A percentile compares a stretch with the other conserved stretches of the same genome.
Conservation (phyloP, 1,284 basidiomycete species). For the Vanrija sp. region DNA sequence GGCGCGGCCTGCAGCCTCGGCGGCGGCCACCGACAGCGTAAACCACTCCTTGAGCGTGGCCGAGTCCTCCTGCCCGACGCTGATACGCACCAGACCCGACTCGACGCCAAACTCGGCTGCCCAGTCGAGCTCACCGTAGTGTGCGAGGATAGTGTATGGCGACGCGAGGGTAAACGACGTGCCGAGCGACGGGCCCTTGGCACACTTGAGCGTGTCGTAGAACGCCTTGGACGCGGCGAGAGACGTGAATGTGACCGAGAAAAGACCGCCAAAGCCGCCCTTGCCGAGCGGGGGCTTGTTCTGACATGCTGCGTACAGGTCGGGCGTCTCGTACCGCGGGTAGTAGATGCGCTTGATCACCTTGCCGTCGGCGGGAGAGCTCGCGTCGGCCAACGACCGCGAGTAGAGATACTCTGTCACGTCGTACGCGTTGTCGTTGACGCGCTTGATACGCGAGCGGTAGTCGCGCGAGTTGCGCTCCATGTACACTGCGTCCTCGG, state of each 20-base stretch:
- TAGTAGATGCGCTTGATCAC: slow-evolving; percentile 85
- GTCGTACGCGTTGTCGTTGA: slow-evolving; percentile 79
- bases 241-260: slow-evolving; percentile 82
- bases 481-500: slow-evolving; percentile 93
- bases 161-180: slow-evolving; percentile 94
- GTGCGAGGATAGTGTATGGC: slow-evolving; percentile 90
- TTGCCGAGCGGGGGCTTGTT: slow-evolving; percentile 41
- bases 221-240: slow-evolving; percentile 69
- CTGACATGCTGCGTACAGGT: slow-evolving; percentile 66
- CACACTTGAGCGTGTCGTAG: slow-evolving; percentile 77
- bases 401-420: slow-evolving; percentile 74
- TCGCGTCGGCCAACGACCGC: slow-evolving; percentile 52
- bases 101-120: slow-evolving; percentile 83
- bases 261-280: slow-evolving; percentile 86
- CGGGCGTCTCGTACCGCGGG: slow-evolving; percentile 73
- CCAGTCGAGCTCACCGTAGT: slow-evolving; percentile 90
- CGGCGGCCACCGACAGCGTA: slow-evolving; percentile 60
- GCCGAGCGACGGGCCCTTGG: slow-evolving; percentile 89
- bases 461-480: slow-evolving; percentile 97
- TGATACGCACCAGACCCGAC: slow-evolving; percentile 75
- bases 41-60: slow-evolving; percentile 62
- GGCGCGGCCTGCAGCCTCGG: slow-evolving; percentile 23
- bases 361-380: slow-evolving; percentile 31
- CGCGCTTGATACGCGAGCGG: slow-evolving; percentile 65
- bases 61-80: slow-evolving; percentile 83